Evolutionary conservation across 352 stramenopile genomes (phyloP).

Genomic region (Phytophthora meadii): DNA sequence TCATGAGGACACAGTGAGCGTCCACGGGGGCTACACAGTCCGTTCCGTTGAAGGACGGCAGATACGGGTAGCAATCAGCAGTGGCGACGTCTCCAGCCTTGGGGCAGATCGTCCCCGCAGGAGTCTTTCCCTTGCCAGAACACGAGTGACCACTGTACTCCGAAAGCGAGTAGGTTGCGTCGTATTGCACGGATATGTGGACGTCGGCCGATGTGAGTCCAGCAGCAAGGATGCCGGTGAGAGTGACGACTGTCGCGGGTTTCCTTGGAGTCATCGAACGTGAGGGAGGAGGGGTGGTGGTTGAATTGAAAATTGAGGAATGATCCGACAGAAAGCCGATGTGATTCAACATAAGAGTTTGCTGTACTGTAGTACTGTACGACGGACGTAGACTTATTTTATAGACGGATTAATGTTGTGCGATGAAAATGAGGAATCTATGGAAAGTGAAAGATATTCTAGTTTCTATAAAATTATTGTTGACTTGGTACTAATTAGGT

Average conservation of each 20-base stretch:
- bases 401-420: too few relatives aligned
- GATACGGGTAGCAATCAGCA: slow-evolving; percentile 21
- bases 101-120: slow-evolving; percentile 16
- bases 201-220: slow-evolving; percentile 19
- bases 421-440: too few relatives aligned
- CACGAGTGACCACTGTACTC: slow-evolving; percentile 23
- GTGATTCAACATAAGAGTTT: too few relatives aligned
- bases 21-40: slow-evolving; percentile 26
- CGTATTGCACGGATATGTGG: slow-evolving; percentile 22
- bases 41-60: slow-evolving; percentile 25
- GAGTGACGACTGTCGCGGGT: slow-evolving; percentile 5
- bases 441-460: too few relatives aligned
- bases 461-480: too few relatives aligned
- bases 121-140: slow-evolving; percentile 16
- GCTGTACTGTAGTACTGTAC: too few relatives aligned
- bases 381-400: too few relatives aligned
- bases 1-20: slow-evolving; percentile 20
- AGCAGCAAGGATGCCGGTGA: slow-evolving; percentile 16
- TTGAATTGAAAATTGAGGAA: slow-evolving; percentile 18
- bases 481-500: too few relatives aligned
- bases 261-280: slow-evolving; percentile 1
- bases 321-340: slow-evolving; percentile 3
- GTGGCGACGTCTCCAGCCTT: slow-evolving; percentile 29
- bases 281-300: background rate
- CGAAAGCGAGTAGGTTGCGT: slow-evolving; percentile 26